A percentile compares a stretch with the other conserved stretches of the same genome.
Evolutionary conservation across 257 asterid genomes (phyloP).

Genomic region (Handroanthus guayacan): DNA sequence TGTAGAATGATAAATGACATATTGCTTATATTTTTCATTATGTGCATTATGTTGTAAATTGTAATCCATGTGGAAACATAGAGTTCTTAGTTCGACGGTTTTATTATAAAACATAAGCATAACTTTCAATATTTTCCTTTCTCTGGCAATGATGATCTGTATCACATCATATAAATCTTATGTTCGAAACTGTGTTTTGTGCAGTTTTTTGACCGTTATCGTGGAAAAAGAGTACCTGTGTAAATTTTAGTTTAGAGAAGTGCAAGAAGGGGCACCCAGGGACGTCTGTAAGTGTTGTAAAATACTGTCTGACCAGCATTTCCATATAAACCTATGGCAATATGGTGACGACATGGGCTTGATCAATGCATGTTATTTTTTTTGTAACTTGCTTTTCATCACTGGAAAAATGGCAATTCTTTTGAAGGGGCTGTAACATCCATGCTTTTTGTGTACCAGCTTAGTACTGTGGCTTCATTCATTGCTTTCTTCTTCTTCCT

Average conservation of each 20-base stretch:
- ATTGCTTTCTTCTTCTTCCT: conserved; percentile 11
- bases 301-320: conserved; percentile 36
- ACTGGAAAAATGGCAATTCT: conserved; percentile 25
- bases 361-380: conserved; percentile 26
- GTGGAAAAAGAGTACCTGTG: conserved; percentile 84
- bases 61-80: neutral
- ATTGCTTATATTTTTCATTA: too few species aligned
- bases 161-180: conserved; percentile 25
- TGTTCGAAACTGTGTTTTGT: conserved; percentile 29
- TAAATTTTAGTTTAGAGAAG: conserved; percentile 35
- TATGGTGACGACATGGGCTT: conserved; percentile 34
- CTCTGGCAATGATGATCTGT: neutral
- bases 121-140: neutral
- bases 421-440: conserved; percentile 28
- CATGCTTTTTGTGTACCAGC: conserved; percentile 22
- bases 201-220: conserved; percentile 86
- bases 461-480: conserved; percentile 18
- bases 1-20: too few species aligned
- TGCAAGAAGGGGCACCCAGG: conserved; percentile 31
- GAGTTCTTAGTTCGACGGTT: neutral
- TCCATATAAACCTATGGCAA: conserved; percentile 28
- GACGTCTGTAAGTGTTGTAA: conserved; percentile 46
- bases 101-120: neutral
- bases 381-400: conserved; percentile 12
- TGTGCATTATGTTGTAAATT: too few species aligned